Conservation (phyloP, 163 green algal species). For the Scenedesmus sp. region DNA sequence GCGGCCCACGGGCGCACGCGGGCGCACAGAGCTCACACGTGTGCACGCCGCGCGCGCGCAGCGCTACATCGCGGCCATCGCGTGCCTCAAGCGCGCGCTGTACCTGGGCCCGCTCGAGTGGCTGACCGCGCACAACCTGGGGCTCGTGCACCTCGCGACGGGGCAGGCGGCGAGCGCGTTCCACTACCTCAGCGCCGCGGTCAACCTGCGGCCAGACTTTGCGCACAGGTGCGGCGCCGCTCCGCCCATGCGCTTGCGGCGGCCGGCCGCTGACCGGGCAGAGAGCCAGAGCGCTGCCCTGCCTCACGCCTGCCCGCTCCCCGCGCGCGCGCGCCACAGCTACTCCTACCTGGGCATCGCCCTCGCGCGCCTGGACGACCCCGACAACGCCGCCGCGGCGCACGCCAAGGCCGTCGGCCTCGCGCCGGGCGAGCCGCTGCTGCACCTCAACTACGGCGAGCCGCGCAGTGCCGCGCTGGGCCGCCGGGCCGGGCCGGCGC, state of each 20-base stretch:
- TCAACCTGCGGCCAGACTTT: constrained; percentile 84
- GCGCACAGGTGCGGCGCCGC: constrained; percentile 58
- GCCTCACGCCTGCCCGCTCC: too few relatives aligned
- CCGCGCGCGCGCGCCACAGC: constrained; percentile 7
- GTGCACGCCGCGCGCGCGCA: too few relatives aligned
- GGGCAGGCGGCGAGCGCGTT: constrained; percentile 80
- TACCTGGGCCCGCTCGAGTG: constrained; percentile 86
- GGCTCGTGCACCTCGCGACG: constrained; percentile 75
- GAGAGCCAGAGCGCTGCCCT: too few relatives aligned
- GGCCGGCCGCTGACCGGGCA: too few relatives aligned
- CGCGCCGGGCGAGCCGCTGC: constrained; percentile 64
- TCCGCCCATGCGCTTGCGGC: too few relatives aligned
- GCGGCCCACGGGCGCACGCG: not conserved
- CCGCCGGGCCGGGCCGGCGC: too few relatives aligned
- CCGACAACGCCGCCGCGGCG: constrained; percentile 77
- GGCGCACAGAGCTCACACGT: not conserved
- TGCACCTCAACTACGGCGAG: constrained; percentile 80
- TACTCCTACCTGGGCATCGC: constrained; percentile 84
- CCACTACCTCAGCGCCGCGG: constrained; percentile 77
- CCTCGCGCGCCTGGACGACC: constrained; percentile 72
- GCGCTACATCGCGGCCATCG: constrained; percentile 77
- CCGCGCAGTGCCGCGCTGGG: too few relatives aligned
- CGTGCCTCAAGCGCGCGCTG: constrained; percentile 76
- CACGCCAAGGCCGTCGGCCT: constrained; percentile 81
- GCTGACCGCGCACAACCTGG: constrained; percentile 87